These are phyloP conservation scores for Cyberlindnera mycetangii DNA, from an alignment of 805 yeast species.

Conservation along the genomic window DNA sequence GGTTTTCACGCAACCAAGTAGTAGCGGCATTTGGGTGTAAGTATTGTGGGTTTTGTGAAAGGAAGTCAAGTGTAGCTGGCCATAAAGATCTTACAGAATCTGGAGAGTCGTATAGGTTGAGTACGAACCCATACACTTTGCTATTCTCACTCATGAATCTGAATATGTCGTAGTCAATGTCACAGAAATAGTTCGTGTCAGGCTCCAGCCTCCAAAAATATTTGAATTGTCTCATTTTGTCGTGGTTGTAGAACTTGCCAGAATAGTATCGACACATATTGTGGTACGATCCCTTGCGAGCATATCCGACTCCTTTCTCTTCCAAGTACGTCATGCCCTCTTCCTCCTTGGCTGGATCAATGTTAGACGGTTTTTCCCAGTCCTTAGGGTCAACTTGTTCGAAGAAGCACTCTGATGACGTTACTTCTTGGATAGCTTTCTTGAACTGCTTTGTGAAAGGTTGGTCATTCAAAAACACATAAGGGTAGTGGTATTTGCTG, in stretches of 20 bases:
- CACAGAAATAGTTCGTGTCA: conserved; percentile 60
- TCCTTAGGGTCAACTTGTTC: conserved; percentile 40
- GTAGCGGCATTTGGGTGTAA: conserved; percentile 57
- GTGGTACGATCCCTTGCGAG: conserved; percentile 62
- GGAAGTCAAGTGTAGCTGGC: conserved; percentile 63
- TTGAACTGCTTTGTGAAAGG: conserved; percentile 62
- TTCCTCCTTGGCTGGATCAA: conserved; percentile 44
- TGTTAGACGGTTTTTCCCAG: conserved; percentile 61
- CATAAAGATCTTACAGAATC: conserved; percentile 61
- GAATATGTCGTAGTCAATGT: conserved; percentile 73
- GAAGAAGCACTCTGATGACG: conserved; percentile 43
- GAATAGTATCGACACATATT: conserved; percentile 84
- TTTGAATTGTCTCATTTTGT: conserved; percentile 54
- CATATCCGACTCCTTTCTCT: conserved; percentile 53
- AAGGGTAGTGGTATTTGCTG: conserved; percentile 70
- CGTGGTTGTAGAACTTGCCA: conserved; percentile 59
- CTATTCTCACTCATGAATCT: conserved; percentile 64
- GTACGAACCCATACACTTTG: conserved; percentile 72
- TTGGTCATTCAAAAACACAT: conserved; percentile 72
- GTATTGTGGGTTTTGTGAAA: conserved; percentile 54
- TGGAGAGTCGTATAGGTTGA: conserved; percentile 68
- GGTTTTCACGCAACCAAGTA: conserved; percentile 59
- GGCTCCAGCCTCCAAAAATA: conserved; percentile 88
- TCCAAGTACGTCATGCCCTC: conserved; percentile 39
- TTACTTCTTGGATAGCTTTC: conserved; percentile 36